Evolutionary conservation across 805 yeast species (phyloP).

Genomic region (Pichia exigua): DNA sequence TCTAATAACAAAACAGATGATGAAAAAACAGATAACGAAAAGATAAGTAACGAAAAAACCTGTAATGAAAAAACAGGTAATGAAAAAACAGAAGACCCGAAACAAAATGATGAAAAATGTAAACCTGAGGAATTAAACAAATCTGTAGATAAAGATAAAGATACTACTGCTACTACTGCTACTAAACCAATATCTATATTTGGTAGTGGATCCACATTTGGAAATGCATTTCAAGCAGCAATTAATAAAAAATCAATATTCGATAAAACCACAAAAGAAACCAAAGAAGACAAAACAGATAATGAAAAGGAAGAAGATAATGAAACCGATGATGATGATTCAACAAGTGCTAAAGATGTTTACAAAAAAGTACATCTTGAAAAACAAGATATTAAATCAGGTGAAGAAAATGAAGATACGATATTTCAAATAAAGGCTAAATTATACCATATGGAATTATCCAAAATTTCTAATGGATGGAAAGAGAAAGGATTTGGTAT

Average conservation of each 20-base stretch:
- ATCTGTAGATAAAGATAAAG: background rate
- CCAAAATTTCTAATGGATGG: conserved; percentile 73
- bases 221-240: conserved; percentile 49
- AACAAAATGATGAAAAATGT: background rate
- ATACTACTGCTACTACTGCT: background rate
- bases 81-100: background rate
- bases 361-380: conserved; percentile 54
- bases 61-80: background rate
- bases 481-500: conserved; percentile 90
- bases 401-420: conserved; percentile 81
- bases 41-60: too few species aligned
- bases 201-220: conserved; percentile 40
- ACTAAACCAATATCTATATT: conserved; percentile 22
- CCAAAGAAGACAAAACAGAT: conserved; percentile 11
- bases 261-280: conserved; percentile 27
- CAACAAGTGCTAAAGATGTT: conserved; percentile 17
- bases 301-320: conserved; percentile 18
- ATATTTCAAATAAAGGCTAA: conserved; percentile 67
- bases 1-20: background rate
- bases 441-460: conserved; percentile 64
- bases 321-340: conserved; percentile 17
- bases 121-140: background rate
- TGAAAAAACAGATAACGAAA: conserved; percentile 1
- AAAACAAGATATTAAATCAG: conserved; percentile 61
- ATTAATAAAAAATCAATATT: conserved; percentile 50